Evolutionary conservation across 1,284 basidiomycete genomes (phyloP).

Genomic region (Psilocybe mexicana): DNA sequence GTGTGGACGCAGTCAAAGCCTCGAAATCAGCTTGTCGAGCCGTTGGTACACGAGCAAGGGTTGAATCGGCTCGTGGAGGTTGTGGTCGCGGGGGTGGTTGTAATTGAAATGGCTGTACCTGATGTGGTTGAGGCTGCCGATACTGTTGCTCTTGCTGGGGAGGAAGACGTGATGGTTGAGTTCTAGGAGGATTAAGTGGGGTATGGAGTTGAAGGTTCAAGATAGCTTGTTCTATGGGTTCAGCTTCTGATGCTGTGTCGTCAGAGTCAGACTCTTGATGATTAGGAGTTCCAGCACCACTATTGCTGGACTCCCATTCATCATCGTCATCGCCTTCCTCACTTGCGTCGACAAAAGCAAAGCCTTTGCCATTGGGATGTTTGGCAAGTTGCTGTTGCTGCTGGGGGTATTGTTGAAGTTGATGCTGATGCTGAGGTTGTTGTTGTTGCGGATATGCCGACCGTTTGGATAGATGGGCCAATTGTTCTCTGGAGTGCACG

Average conservation of each 20-base stretch:
- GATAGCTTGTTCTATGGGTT: constrained; percentile 21
- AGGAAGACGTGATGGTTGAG: constrained; percentile 4
- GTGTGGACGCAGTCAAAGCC: constrained; percentile 10
- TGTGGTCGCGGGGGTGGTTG: neutral
- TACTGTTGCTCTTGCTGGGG: neutral
- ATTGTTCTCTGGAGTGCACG: constrained; percentile 51
- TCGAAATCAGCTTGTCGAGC: constrained; percentile 37
- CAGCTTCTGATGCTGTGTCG: constrained; percentile 37
- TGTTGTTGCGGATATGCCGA: constrained; percentile 17
- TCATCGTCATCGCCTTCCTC: constrained; percentile 47
- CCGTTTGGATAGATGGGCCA: constrained; percentile 34
- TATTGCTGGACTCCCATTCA: constrained; percentile 76
- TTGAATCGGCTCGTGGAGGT: constrained; percentile 22
- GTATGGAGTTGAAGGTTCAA: constrained; percentile 8
- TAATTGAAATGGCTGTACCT: neutral
- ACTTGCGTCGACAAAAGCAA: constrained; percentile 55
- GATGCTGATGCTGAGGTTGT: constrained; percentile 19
- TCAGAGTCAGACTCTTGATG: constrained; percentile 46
- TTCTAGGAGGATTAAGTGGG: constrained; percentile 13
- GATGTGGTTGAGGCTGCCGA: neutral
- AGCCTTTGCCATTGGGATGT: constrained; percentile 51
- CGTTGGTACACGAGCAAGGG: constrained; percentile 37
- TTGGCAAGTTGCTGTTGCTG: constrained; percentile 21
- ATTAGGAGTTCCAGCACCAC: constrained; percentile 68
- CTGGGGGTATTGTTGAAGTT: constrained; percentile 17